These are phyloP conservation scores for Kwoniella botswanensis DNA, from an alignment of 768 basidiomycete genomes.

Conservation along the genomic window DNA sequence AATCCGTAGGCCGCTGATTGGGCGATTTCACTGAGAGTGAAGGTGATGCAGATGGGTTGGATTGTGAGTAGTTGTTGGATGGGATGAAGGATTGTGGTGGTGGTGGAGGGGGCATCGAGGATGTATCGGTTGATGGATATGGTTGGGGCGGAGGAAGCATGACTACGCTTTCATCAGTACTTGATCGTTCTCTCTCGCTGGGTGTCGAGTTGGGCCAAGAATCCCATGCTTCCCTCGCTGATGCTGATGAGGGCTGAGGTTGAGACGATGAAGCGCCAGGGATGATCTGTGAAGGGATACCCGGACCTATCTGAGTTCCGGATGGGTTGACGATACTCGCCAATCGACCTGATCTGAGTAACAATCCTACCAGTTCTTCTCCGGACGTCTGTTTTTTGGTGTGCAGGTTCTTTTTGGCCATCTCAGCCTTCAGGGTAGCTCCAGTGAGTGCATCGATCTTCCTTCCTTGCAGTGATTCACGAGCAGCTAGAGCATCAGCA, in stretches of 20 bases:
- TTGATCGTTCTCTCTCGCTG: constrained; percentile 16
- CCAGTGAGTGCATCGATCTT: constrained; percentile 92
- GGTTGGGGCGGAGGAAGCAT: constrained; percentile 23
- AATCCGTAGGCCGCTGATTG: constrained; percentile 38
- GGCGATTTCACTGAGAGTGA: constrained; percentile 41
- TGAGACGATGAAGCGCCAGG: neutral
- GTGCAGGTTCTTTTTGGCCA: constrained; percentile 99
- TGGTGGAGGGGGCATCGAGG: neutral
- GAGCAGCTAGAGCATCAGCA: constrained; percentile 81
- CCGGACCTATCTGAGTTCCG: constrained; percentile 1
- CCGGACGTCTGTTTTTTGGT: constrained; percentile 87
- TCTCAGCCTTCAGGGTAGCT: constrained; percentile 92
- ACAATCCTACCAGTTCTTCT: constrained; percentile 53
- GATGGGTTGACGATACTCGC: constrained; percentile 29
- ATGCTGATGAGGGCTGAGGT: constrained; percentile 12
- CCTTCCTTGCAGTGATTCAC: constrained; percentile 84
- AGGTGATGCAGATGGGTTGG: constrained; percentile 36
- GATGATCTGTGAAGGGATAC: neutral
- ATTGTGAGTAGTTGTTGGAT: constrained; percentile 11
- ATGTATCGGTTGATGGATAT: neutral
- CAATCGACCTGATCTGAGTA: constrained; percentile 46
- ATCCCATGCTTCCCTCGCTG: constrained; percentile 45
- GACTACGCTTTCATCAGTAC: constrained; percentile 3
- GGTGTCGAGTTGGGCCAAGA: constrained; percentile 27
- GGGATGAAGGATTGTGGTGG: constrained; percentile 1